Evolutionary conservation across 1,139 yeast species (phyloP).

Genomic region (Diutina sp.): DNA sequence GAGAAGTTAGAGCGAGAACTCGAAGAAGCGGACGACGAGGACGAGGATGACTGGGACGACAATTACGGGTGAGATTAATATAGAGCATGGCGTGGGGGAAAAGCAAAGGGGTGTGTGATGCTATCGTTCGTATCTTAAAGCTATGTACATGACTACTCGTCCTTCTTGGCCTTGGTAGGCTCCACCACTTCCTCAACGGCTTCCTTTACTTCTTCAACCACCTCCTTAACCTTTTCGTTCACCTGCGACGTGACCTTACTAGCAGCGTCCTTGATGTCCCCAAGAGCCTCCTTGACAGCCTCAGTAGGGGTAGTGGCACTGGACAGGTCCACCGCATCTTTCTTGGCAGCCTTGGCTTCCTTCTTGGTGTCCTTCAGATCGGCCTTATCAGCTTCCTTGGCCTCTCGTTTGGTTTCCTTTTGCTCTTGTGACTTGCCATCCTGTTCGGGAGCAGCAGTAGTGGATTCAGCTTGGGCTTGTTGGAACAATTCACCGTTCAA

Average conservation of each 20-base stretch:
- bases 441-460: background rate
- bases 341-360: background rate
- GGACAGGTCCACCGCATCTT: background rate
- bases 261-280: background rate
- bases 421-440: background rate
- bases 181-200: background rate
- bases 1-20: slow-evolving; percentile 27
- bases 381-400: background rate
- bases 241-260: background rate
- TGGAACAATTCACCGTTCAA: slow-evolving; percentile 19
- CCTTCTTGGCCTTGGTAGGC: background rate
- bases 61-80: slow-evolving; percentile 42
- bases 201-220: background rate
- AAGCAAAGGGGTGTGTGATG: background rate
- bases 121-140: background rate
- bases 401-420: background rate
- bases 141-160: background rate
- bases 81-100: too few species aligned
- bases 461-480: background rate
- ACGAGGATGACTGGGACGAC: slow-evolving; percentile 50
- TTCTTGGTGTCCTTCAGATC: background rate
- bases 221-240: background rate
- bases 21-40: slow-evolving; percentile 39
- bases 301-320: background rate
- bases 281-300: background rate